These are phyloP conservation scores for Neurospora discreta DNA, from an alignment of 495 filamentous ascomycete species.

Conservation along the genomic window DNA sequence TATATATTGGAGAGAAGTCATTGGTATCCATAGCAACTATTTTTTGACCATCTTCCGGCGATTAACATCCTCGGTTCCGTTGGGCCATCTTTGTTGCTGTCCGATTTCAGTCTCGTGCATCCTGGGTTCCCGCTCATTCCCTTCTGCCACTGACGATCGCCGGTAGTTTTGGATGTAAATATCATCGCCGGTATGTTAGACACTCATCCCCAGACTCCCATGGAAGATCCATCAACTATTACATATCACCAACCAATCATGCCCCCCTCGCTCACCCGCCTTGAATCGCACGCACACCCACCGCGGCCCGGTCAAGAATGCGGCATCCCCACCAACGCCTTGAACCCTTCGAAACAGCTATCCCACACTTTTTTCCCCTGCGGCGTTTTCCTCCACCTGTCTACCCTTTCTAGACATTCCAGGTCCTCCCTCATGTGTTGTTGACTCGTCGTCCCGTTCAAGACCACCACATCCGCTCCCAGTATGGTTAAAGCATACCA, in stretches of 20 bases:
- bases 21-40: neutral
- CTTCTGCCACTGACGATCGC: neutral
- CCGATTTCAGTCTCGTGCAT: neutral
- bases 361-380: slow-evolving; percentile 35
- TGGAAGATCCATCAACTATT: neutral
- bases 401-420: slow-evolving; percentile 39
- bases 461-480: slow-evolving; percentile 43
- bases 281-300: neutral
- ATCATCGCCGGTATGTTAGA: neutral
- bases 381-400: slow-evolving; percentile 33
- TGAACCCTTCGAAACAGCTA: slow-evolving; percentile 34
- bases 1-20: neutral
- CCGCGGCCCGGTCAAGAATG: slow-evolving; percentile 2
- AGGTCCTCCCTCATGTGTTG: slow-evolving; percentile 58
- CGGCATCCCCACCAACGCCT: slow-evolving; percentile 8
- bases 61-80: neutral
- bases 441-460: slow-evolving; percentile 60
- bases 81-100: neutral
- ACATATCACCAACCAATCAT: neutral
- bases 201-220: neutral
- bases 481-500: slow-evolving; percentile 59
- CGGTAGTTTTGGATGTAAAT: neutral
- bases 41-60: neutral
- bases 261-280: neutral
- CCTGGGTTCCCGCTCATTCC: neutral